Conservation (phyloP, 2,329 filamentous ascomycete species). For the Zymoseptoria passerinii region DNA sequence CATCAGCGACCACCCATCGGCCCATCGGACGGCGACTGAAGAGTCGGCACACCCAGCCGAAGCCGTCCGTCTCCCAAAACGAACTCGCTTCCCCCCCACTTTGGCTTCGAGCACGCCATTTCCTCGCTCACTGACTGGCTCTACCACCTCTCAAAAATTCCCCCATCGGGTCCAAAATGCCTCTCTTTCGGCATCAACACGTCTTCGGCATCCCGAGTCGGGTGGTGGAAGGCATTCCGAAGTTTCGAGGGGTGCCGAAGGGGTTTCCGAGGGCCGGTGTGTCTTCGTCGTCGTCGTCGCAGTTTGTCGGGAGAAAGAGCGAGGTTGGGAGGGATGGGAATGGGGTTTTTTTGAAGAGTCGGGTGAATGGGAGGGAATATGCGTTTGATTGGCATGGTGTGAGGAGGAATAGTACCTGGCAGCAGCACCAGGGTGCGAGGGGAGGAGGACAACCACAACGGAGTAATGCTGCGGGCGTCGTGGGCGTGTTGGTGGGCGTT, state of each 20-base stretch:
- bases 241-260: conserved; percentile 5
- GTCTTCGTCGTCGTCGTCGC: conserved; percentile 11
- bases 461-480: conserved; percentile 12
- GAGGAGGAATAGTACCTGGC: conserved; percentile 10
- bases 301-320: conserved; percentile 14
- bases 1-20: not conserved
- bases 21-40: not conserved
- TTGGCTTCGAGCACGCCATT: conserved; percentile 2
- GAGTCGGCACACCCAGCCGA: not conserved
- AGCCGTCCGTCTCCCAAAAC: not conserved
- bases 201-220: conserved; percentile 12
- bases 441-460: conserved; percentile 8
- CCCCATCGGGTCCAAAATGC: conserved; percentile 6
- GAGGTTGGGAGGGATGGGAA: conserved; percentile 12
- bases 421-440: not conserved
- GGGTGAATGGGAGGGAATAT: conserved; percentile 2
- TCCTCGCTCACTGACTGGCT: not conserved
- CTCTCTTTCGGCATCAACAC: conserved; percentile 7
- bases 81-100: not conserved
- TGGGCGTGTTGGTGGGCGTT: conserved; percentile 14
- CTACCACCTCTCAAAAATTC: not conserved
- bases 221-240: conserved; percentile 2
- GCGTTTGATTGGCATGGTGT: conserved; percentile 12
- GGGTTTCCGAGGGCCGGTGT: conserved; percentile 1
- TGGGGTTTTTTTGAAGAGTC: not conserved